Percentiles rank a stretch among this genome's conserved stretches.
Evolutionary conservation across 108 stramenopile genomes (phyloP).

Genomic region (Pseudonitzschia multiseries): DNA sequence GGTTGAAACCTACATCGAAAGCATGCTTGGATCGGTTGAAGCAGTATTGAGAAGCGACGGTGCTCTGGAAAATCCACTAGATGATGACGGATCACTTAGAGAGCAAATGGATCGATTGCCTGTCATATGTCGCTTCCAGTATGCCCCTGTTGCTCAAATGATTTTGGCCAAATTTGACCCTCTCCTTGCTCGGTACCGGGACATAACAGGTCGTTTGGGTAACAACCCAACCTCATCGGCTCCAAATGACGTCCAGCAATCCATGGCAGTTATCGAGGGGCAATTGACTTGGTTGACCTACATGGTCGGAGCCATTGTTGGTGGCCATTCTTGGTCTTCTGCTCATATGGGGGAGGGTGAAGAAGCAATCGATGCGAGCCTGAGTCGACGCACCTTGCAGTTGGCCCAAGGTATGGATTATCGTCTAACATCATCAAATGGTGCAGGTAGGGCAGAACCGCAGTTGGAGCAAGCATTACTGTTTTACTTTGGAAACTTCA

Average conservation of each 20-base stretch:
- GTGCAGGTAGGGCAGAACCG: slow-evolving; percentile 69
- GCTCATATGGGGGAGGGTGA: slow-evolving; percentile 88
- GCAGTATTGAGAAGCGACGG: slow-evolving; percentile 84
- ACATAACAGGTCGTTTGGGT: slow-evolving; percentile 59
- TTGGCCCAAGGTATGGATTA: slow-evolving; percentile 88
- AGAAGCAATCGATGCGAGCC: slow-evolving; percentile 90
- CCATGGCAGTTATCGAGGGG: slow-evolving; percentile 84
- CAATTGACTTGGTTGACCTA: slow-evolving; percentile 96
- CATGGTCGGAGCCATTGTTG: slow-evolving; percentile 90
- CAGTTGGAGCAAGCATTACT: slow-evolving; percentile 81
- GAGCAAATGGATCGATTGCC: slow-evolving; percentile 96
- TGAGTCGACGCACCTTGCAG: slow-evolving; percentile 88
- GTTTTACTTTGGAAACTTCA: slow-evolving; percentile 90
- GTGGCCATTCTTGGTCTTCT: slow-evolving; percentile 90
- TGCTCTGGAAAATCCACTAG: slow-evolving; percentile 90
- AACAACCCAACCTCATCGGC: slow-evolving; percentile 68
- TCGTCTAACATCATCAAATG: slow-evolving; percentile 81
- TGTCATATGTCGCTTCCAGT: slow-evolving; percentile 93
- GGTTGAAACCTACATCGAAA: slow-evolving; percentile 89
- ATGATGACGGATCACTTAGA: slow-evolving; percentile 92
- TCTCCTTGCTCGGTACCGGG: slow-evolving; percentile 79
- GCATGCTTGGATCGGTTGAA: slow-evolving; percentile 94
- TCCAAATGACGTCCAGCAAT: slow-evolving; percentile 67
- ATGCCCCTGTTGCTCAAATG: slow-evolving; percentile 75
- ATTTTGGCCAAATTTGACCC: slow-evolving; percentile 90